These are phyloP conservation scores for Geotrichum reessii DNA, from an alignment of 1,139 yeast species.

Conservation along the genomic window DNA sequence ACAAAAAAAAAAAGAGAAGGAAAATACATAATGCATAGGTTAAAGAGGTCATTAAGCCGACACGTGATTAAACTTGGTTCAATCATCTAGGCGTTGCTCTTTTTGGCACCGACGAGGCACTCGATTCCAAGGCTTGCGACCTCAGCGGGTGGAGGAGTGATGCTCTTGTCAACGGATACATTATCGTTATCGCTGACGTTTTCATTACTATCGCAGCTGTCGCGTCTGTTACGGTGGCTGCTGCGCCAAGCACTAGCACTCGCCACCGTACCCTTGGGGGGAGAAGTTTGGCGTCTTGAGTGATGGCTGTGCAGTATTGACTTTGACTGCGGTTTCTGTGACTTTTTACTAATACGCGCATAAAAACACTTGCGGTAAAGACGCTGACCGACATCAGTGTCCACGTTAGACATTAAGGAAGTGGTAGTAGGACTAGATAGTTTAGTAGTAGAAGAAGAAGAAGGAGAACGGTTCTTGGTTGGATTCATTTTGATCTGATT, in stretches of 20 bases:
- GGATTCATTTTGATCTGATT: not conserved
- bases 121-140: not conserved
- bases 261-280: not conserved
- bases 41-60: not conserved
- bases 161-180: not conserved
- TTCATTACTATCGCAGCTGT: not conserved
- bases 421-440: not conserved
- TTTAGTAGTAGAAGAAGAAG: not conserved
- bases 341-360: not conserved
- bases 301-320: not conserved
- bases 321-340: not conserved
- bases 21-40: not conserved
- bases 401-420: not conserved
- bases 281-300: not conserved
- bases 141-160: not conserved
- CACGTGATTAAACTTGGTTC: not conserved
- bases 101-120: not conserved
- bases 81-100: not conserved
- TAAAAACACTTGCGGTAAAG: not conserved
- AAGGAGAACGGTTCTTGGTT: not conserved
- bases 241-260: not conserved
- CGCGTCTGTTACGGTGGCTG: not conserved
- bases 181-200: not conserved
- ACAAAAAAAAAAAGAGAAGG: not conserved
- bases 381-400: not conserved